phyloP scores from a whole-genome alignment of 495 filamentous ascomycete species.

The Penicillium macrosclerotiorum region DNA sequence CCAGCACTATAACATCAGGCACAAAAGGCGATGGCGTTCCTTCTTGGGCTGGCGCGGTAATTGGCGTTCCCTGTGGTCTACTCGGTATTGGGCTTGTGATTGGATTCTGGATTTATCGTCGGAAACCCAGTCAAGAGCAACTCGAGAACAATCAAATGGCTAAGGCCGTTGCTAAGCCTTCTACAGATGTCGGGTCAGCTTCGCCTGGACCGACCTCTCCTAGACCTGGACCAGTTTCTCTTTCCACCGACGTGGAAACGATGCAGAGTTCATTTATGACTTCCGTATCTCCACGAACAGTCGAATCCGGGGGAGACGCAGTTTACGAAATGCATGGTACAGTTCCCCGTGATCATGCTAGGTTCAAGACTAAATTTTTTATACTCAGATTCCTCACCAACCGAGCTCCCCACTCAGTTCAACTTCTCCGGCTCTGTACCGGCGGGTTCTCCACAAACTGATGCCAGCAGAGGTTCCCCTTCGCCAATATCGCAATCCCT shows the following conservation, averaged over 20 bases:
- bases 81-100: slow-evolving; percentile 57
- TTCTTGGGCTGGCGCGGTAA: slow-evolving; percentile 59
- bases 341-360: too few relatives aligned
- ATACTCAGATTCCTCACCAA: too few relatives aligned
- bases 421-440: too few relatives aligned
- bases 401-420: too few relatives aligned
- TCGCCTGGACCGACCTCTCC: slow-evolving; percentile 9
- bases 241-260: slow-evolving; percentile 13
- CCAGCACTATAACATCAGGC: slow-evolving; percentile 2
- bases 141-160: too few relatives aligned
- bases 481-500: too few relatives aligned
- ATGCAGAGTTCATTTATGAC: slow-evolving; percentile 21
- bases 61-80: slow-evolving; percentile 66
- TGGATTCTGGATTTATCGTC: slow-evolving; percentile 53
- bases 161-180: too few relatives aligned
- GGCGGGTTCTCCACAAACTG: too few relatives aligned
- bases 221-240: slow-evolving; percentile 7
- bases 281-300: slow-evolving; percentile 15
- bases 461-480: too few relatives aligned
- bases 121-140: slow-evolving; percentile 33
- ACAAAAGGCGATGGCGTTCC: slow-evolving; percentile 45
- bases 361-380: too few relatives aligned
- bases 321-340: slow-evolving; percentile 26
- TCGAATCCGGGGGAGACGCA: slow-evolving; percentile 20
- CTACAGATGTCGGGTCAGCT: not conserved